Evolutionary conservation across 2,329 filamentous ascomycete species (phyloP).

Genomic region (Fusarium pseudoanthophilum): DNA sequence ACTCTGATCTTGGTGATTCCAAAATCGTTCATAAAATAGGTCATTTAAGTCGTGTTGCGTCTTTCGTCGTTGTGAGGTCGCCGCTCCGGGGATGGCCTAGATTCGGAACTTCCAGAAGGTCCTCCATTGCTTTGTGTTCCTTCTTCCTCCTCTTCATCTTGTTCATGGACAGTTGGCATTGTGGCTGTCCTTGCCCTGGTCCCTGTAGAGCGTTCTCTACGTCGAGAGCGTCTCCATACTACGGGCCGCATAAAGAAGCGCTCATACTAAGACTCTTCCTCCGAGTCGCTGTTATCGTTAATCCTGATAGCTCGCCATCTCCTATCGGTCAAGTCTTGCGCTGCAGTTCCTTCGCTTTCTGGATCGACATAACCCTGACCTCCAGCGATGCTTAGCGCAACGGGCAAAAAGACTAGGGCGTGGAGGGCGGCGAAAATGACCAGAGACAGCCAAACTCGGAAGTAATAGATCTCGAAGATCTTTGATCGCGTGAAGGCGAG

Average conservation of each 20-base stretch:
- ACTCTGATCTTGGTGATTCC: not conserved
- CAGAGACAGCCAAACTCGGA: conserved; percentile 93
- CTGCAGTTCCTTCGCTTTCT: conserved; percentile 86
- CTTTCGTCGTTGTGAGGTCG: not conserved
- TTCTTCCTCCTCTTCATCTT: not conserved
- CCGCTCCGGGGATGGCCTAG: too few relatives aligned
- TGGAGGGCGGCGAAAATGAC: conserved; percentile 90
- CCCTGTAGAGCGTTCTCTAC: not conserved
- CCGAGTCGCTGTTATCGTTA: conserved; percentile 79
- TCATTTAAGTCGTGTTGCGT: not conserved
- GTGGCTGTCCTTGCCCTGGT: not conserved
- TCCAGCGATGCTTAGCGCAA: conserved; percentile 85
- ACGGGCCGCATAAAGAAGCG: conserved; percentile 1
- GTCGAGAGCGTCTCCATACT: not conserved
- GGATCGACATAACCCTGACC: conserved; percentile 90
- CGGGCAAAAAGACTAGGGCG: conserved; percentile 90
- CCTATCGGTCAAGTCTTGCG: conserved; percentile 85
- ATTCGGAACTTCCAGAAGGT: not conserved
- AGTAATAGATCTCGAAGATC: conserved; percentile 99
- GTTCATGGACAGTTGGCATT: not conserved
- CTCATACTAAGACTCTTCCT: conserved; percentile 65
- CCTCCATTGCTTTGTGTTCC: not conserved
- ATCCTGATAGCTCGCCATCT: conserved; percentile 81
- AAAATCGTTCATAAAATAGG: not conserved
- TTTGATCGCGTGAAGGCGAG: conserved; percentile 95